Evolutionary conservation across 176 grass and related monocot genomes (phyloP).

Genomic region (Oryza coarctata): DNA sequence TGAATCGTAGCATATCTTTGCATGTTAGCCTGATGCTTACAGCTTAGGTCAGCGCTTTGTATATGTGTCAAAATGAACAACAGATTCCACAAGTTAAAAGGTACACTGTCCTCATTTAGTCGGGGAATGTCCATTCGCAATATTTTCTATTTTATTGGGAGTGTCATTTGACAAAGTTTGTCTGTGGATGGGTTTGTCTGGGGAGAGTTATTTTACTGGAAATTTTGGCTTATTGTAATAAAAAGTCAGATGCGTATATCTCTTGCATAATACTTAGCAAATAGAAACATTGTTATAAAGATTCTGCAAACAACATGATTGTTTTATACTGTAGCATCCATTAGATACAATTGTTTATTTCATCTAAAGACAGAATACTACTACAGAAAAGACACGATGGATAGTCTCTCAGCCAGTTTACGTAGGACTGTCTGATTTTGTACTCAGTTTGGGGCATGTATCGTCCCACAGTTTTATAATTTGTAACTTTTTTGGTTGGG

Average conservation of each 20-base stretch:
- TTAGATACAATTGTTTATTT: background rate
- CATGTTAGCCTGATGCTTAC: background rate
- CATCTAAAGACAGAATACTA: background rate
- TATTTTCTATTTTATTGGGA: background rate
- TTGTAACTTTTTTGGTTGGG: no score
- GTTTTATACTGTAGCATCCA: background rate
- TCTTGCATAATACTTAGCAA: background rate
- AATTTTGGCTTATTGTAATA: background rate
- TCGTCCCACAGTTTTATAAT: no score
- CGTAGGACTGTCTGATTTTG: no score
- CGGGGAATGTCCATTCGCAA: background rate
- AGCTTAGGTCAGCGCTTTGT: background rate
- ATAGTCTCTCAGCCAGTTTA: no score
- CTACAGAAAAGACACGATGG: no score
- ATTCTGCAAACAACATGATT: background rate
- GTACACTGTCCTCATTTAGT: background rate
- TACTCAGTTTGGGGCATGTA: no score
- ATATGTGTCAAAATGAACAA: background rate
- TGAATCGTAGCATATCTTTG: conserved; percentile 23
- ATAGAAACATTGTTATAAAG: background rate
- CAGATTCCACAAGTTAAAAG: background rate
- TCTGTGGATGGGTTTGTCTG: background rate
- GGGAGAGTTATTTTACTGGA: background rate
- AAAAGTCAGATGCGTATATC: background rate
- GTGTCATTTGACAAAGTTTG: background rate